These are phyloP conservation scores for Pharnaceum exiguum DNA, from an alignment of 148 eudicot genomes.

Conservation along the genomic window DNA sequence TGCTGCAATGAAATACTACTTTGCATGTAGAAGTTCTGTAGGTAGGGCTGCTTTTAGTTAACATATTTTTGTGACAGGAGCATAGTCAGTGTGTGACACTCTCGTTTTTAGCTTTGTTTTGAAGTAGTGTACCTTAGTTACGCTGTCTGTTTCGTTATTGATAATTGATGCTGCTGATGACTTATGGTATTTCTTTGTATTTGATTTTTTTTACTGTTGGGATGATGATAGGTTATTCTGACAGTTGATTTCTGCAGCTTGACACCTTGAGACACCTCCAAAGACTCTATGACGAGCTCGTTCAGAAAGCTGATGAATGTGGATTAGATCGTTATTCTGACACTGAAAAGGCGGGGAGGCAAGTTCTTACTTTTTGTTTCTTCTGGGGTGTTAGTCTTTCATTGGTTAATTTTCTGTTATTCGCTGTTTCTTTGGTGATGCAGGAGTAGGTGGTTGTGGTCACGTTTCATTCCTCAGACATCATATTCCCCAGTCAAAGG, in stretches of 20 bases:
- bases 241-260: slow-evolving; percentile 49
- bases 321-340: slow-evolving; percentile 74
- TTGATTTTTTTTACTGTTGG: no score
- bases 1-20: no score
- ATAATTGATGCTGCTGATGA: background rate
- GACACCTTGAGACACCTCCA: slow-evolving; percentile 73
- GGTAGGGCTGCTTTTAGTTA: no score
- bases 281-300: slow-evolving; percentile 85
- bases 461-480: slow-evolving; percentile 70
- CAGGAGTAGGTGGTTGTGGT: slow-evolving; percentile 91
- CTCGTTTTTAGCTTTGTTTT: no score
- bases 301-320: slow-evolving; percentile 67
- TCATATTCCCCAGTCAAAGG: slow-evolving; percentile 79
- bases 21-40: no score
- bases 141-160: no score
- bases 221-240: slow-evolving; percentile 2
- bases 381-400: background rate
- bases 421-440: slow-evolving; percentile 11
- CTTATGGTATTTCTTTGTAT: background rate
- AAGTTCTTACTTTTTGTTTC: slow-evolving; percentile 11
- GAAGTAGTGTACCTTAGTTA: no score
- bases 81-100: no score
- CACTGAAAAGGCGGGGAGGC: slow-evolving; percentile 71
- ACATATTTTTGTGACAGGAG: no score
- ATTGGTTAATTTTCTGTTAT: background rate